Evolutionary conservation across 495 filamentous ascomycete genomes (phyloP).

Genomic region (Penicillium parvum): DNA sequence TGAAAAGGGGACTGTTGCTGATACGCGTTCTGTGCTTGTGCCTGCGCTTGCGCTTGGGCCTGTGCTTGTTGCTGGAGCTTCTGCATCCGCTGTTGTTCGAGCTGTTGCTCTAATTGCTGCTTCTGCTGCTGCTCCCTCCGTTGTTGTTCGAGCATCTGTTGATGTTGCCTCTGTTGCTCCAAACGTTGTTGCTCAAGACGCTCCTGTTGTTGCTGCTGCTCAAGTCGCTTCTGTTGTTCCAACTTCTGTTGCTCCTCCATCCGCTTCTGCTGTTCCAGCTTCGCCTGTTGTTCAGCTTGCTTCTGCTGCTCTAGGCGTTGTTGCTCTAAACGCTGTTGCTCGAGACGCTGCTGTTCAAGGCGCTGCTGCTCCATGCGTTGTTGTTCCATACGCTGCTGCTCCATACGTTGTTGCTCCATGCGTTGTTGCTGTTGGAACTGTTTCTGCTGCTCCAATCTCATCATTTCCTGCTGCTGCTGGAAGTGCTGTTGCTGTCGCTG

Average conservation of each 20-base stretch:
- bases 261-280: conserved; percentile 15
- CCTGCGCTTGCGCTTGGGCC: conserved; percentile 19
- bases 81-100: conserved; percentile 20
- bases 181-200: conserved; percentile 16
- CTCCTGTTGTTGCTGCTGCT: conserved; percentile 15
- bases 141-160: conserved; percentile 2
- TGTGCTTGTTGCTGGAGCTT: conserved; percentile 26
- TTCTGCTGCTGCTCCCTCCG: conserved; percentile 12
- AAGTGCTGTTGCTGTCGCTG: conserved; percentile 26
- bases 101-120: conserved; percentile 16
- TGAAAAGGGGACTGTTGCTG: conserved; percentile 15
- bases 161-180: conserved; percentile 11
- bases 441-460: conserved; percentile 11
- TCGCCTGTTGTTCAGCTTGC: conserved; percentile 11
- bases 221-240: conserved; percentile 14
- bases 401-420: conserved; percentile 15
- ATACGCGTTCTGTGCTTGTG: conserved; percentile 22
- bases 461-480: conserved; percentile 21
- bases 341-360: conserved; percentile 15
- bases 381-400: conserved; percentile 11
- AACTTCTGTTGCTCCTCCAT: conserved; percentile 10
- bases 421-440: conserved; percentile 22
- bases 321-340: conserved; percentile 20
- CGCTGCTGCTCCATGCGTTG: conserved; percentile 15
- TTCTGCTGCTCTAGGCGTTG: conserved; percentile 22